Evolutionary conservation across 2,329 filamentous ascomycete genomes (phyloP), one percentile per base, ranked within the genome.

Genomic region (Myotisia sp.): DNA sequence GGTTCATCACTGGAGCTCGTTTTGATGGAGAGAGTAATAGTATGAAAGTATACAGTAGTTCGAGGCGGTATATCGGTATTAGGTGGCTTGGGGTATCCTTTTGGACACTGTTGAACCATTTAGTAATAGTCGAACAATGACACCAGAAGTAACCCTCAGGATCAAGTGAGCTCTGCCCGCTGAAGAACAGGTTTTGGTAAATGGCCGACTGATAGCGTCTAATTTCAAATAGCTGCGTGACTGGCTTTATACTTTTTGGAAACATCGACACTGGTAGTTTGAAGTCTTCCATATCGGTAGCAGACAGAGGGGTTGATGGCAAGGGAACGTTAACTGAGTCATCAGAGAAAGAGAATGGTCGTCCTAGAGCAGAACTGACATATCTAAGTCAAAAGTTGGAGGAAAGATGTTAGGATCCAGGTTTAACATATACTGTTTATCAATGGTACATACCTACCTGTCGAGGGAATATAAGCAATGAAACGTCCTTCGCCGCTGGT

Each of bases 311-410:
- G 48, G 60, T 58, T 44, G 59, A 55, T 42, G 85, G 84, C 41
- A 85, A 71, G n/a, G 71, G 72, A 19, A 95, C 86, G 44, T 82
- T 78, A 17, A 81, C 71, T 4, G 86, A 79, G 37, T 87, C 83
- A 51, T 95, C 87, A 0, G 84, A 87, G 51, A 95, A 94, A 0
- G 87, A 93, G 54, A 94, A 94, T 0, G 85, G 78, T 21, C 84
- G 70, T 7, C 81, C 81, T 44, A 92, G 76, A 3, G 87, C 81
- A 64, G 93, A 80, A 46, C 85, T 92, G 29, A 92, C 86, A 7
- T 82, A 76, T 49, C 84, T 85, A 42, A 34, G 37, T 13, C n/a
- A 56, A 47, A 34, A 36, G n/a, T n/a, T n/a, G n/a, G n/a, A n/a
- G n/a, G n/a, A n/a, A n/a, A n/a, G n/a, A n/a, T n/a, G n/a, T n/a